These are phyloP conservation scores for Canariomyces notabilis DNA, from an alignment of 2,329 filamentous ascomycete genomes.

Conservation along the genomic window DNA sequence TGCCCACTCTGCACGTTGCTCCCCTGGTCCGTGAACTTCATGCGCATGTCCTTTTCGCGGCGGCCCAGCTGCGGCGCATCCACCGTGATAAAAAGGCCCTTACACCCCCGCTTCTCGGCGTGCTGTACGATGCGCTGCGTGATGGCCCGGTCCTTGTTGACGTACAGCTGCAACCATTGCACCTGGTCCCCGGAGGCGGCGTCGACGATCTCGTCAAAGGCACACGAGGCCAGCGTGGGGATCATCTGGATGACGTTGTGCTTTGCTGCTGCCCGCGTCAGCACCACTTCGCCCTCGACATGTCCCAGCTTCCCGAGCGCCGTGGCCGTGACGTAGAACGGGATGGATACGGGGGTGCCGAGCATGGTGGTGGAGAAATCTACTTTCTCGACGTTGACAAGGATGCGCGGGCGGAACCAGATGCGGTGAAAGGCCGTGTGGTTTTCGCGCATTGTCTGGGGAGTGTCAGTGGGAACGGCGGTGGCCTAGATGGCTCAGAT, in stretches of 20 bases:
- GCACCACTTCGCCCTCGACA: slow-evolving; percentile 85
- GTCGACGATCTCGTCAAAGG: slow-evolving; percentile 95
- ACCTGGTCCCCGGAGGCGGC: slow-evolving; percentile 73
- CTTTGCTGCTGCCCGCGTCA: slow-evolving; percentile 76
- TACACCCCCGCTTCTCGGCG: slow-evolving; percentile 87
- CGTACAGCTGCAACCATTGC: slow-evolving; percentile 96
- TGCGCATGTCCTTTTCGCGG: slow-evolving; percentile 95
- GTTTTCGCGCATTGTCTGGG: slow-evolving; percentile 87
- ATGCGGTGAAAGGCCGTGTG: slow-evolving; percentile 95
- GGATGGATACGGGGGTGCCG: slow-evolving; percentile 74
- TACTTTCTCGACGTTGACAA: slow-evolving; percentile 84
- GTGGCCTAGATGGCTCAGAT: neutral
- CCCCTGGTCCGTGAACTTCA: slow-evolving; percentile 80
- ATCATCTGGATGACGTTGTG: slow-evolving; percentile 98
- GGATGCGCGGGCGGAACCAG: slow-evolving; percentile 86
- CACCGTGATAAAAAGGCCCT: slow-evolving; percentile 95
- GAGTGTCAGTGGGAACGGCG: neutral
- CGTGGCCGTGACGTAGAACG: slow-evolving; percentile 95
- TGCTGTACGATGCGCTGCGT: slow-evolving; percentile 87
- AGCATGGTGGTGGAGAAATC: slow-evolving; percentile 92
- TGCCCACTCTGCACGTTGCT: slow-evolving; percentile 75
- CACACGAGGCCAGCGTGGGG: slow-evolving; percentile 91
- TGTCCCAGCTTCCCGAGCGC: slow-evolving; percentile 93
- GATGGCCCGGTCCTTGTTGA: slow-evolving; percentile 91
- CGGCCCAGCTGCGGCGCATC: slow-evolving; percentile 93